phyloP scores from a whole-genome alignment of 768 basidiomycete genomes.

The Peribolospora baueri region DNA sequence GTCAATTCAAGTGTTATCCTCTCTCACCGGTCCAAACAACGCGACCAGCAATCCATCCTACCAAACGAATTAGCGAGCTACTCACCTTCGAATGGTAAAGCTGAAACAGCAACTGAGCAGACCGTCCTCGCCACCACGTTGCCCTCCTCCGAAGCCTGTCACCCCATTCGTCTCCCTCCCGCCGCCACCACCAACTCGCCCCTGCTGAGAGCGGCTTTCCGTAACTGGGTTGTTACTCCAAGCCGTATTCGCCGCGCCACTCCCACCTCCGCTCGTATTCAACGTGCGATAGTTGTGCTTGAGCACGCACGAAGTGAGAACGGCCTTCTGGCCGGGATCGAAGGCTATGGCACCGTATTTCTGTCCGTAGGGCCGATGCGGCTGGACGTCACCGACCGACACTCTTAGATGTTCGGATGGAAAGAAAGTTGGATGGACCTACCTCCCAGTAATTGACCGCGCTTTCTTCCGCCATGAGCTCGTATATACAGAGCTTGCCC shows the following conservation, averaged over 20 bases:
- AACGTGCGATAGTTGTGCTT: constrained; percentile 4
- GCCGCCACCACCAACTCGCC: not conserved
- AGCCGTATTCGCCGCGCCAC: not conserved
- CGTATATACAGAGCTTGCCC: constrained; percentile 86
- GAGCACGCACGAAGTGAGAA: constrained; percentile 71
- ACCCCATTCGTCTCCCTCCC: constrained; percentile 44
- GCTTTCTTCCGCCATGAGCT: constrained; percentile 90
- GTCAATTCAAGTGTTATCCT: not conserved
- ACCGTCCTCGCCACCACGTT: not conserved
- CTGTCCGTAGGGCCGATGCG: constrained; percentile 21
- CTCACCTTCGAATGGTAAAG: constrained; percentile 18
- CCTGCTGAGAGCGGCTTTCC: not conserved
- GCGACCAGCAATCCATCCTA: no score
- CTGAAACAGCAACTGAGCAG: constrained; percentile 19
- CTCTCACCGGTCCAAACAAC: no score
- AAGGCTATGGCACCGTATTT: constrained; percentile 88
- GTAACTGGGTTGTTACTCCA: not conserved
- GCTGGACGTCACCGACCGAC: not conserved
- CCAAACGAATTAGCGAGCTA: no score
- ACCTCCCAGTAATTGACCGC: constrained; percentile 98
- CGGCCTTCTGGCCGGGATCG: constrained; percentile 73
- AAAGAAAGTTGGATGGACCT: constrained; percentile 8
- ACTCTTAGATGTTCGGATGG: not conserved
- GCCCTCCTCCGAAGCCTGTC: not conserved
- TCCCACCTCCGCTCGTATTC: constrained; percentile 2